phyloP scores from a whole-genome alignment of 1,139 yeast species.

The Arxiozyma bovina region DNA sequence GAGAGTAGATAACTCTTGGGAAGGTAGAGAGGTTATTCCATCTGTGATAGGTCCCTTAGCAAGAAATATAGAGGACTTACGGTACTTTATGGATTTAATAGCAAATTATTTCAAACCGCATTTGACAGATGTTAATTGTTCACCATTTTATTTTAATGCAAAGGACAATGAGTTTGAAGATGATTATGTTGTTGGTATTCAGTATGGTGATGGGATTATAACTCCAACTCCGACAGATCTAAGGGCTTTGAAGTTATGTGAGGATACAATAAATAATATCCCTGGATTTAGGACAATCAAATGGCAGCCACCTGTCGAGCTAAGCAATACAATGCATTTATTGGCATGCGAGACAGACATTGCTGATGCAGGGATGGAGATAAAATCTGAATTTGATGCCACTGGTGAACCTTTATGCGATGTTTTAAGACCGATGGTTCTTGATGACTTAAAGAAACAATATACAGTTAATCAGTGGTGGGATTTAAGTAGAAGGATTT shows the following conservation, averaged over 20 bases:
- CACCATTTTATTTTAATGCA: constrained; percentile 11
- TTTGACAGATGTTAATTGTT: constrained; percentile 42
- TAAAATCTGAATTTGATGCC: constrained; percentile 8
- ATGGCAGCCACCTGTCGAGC: constrained; percentile 12
- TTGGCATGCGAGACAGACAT: constrained; percentile 13
- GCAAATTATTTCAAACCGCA: constrained; percentile 46
- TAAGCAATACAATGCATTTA: constrained; percentile 9
- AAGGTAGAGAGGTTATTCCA: constrained; percentile 50
- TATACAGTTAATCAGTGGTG: constrained; percentile 15
- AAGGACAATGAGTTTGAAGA: constrained; percentile 2
- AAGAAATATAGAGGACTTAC: constrained; percentile 53
- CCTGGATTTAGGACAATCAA: constrained; percentile 10
- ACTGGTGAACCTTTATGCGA: constrained; percentile 13
- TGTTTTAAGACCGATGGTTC: constrained; percentile 9
- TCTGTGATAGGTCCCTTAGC: constrained; percentile 54
- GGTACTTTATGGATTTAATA: constrained; percentile 48
- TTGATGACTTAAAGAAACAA: constrained; percentile 1
- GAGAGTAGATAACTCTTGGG: constrained; percentile 45
- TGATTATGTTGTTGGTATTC: constrained; percentile 12
- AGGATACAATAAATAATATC: constrained; percentile 8
- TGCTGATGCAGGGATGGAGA: constrained; percentile 15
- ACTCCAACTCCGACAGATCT: constrained; percentile 17
- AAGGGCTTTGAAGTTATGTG: constrained; percentile 14
- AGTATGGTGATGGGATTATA: constrained; percentile 14
- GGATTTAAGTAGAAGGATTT: constrained; percentile 11